Evolutionary conservation across 768 basidiomycete genomes (phyloP).

Genomic region (Lactarius vividus): DNA sequence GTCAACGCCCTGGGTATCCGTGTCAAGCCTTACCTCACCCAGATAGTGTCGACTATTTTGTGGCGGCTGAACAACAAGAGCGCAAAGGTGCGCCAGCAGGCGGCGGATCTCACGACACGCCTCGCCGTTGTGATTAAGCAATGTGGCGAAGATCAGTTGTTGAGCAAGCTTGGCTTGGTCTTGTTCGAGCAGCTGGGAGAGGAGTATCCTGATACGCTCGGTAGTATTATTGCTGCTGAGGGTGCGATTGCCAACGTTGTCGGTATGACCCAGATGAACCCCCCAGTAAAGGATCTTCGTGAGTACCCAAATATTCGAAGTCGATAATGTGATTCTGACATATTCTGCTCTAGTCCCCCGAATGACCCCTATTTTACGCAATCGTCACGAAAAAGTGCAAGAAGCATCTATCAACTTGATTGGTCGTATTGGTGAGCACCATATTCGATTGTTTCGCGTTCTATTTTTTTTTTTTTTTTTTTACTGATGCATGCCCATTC

Average conservation of each 20-base stretch:
- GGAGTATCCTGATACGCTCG: slow-evolving; percentile 98
- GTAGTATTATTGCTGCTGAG: slow-evolving; percentile 98
- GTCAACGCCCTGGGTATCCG: slow-evolving; percentile 94
- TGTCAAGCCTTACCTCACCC: slow-evolving; percentile 97
- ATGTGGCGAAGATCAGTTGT: slow-evolving; percentile 92
- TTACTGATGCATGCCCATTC: slow-evolving; percentile 12
- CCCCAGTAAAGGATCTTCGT: slow-evolving; percentile 98
- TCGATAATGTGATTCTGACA: neutral
- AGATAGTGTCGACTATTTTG: slow-evolving; percentile 97
- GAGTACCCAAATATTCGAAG: slow-evolving; percentile 42
- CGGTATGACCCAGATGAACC: slow-evolving; percentile 99
- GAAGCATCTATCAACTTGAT: slow-evolving; percentile 99
- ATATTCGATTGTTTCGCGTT: neutral
- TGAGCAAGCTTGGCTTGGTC: slow-evolving; percentile 95
- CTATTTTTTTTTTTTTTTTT: neutral
- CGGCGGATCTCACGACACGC: slow-evolving; percentile 96
- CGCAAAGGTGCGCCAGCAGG: slow-evolving; percentile 98
- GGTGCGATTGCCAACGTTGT: slow-evolving; percentile 99
- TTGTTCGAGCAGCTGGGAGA: slow-evolving; percentile 98
- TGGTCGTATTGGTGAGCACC: slow-evolving; percentile 75
- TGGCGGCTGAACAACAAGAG: slow-evolving; percentile 99
- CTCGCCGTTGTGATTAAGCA: slow-evolving; percentile 98
- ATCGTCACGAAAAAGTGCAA: slow-evolving; percentile 99
- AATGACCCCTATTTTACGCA: slow-evolving; percentile 99
- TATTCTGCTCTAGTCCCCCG: slow-evolving; percentile 68